Base-by-base conservation (phyloP, 768 basidiomycete genomes). In the Lactarius akahatsu region DNA sequence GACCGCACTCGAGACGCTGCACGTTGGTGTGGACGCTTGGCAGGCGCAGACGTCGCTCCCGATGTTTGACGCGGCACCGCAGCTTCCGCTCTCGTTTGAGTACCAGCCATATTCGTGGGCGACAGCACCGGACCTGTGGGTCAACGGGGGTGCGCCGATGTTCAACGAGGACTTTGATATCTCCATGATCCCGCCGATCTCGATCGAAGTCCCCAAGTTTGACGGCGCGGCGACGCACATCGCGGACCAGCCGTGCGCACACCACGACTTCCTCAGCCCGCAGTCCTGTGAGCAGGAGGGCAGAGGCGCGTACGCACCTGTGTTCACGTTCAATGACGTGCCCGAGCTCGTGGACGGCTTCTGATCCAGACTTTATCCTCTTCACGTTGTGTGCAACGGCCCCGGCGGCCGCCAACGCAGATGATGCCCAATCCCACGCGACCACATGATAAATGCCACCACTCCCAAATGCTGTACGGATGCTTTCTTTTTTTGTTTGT, bases 101-200 rank as follows among this genome's bases (percentile, higher is more conserved):
- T 78, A 77, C 52, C 58, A 73, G 38, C 59, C 71, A 1, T 79
- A 74, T 66, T 70, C 75, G 58, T 80, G 78, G 76, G 34, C 34
- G 11, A 57, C 16, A 2, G 74, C 73, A 3, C 63, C 73, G 6
- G 69, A 72, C 36, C 61, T 76, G 61, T 80, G 80, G 79, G 74
- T 73, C 8, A 72, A 72, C 74, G 66, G 80, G 71, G 28, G 69
- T 70, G 74, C 77, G 58, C 69, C 78, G 63, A 76, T 89, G 55
- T 77, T 77, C 45, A 81, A 80, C 63, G 86, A 87, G 74, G 88
- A 90, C 76, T 90, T 89, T 73, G 88, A 89, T 72, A 75, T 90
- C 69, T 76, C 72, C 70, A 77, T 85, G 28, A 90, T 90, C 69
- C 88, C 87, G 2, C 83, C 87, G 0, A 81, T 89, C 73, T 82